These are phyloP conservation scores for Dothideomycetidae sp. DNA, from an alignment of 2,329 filamentous ascomycete species.

Conservation along the genomic window DNA sequence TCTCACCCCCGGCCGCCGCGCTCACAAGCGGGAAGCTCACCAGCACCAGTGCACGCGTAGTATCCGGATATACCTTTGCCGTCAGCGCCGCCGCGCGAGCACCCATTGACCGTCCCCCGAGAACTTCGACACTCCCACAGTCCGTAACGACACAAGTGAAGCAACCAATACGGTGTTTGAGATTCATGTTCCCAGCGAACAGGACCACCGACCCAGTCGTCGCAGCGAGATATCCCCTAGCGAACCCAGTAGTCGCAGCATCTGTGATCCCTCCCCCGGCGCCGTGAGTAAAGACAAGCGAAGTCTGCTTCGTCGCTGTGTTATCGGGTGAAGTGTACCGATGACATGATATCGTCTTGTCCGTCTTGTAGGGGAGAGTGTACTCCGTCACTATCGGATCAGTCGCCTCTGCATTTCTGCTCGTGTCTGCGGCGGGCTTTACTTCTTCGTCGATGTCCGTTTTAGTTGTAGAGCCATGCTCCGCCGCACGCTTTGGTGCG, in stretches of 20 bases:
- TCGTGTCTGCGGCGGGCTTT: no score
- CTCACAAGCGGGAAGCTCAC: slow-evolving; percentile 29
- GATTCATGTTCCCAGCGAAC: slow-evolving; percentile 30
- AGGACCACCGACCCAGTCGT: slow-evolving; percentile 16
- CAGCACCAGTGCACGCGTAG: slow-evolving; percentile 20
- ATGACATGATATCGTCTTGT: slow-evolving; percentile 12
- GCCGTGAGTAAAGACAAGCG: slow-evolving; percentile 32
- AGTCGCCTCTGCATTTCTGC: no score
- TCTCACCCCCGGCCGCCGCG: slow-evolving; percentile 19
- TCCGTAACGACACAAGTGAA: slow-evolving; percentile 26
- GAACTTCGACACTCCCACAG: slow-evolving; percentile 12
- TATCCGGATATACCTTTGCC: slow-evolving; percentile 16
- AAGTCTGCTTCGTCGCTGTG: slow-evolving; percentile 1
- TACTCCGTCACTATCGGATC: no score
- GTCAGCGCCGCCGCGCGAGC: slow-evolving; percentile 29
- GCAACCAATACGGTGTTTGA: slow-evolving; percentile 23
- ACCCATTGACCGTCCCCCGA: slow-evolving; percentile 32
- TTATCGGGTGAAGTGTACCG: slow-evolving; percentile 3
- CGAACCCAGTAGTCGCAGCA: slow-evolving; percentile 28
- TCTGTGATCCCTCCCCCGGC: slow-evolving; percentile 29
- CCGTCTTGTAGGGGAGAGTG: slow-evolving; percentile 2
- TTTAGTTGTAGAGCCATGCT: no score
- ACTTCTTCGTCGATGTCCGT: no score
- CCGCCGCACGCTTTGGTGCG: no score
- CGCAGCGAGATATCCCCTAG: slow-evolving; percentile 22